Percentiles rank a stretch among this genome's conserved stretches.
Conservation (phyloP, 495 filamentous ascomycete genomes). For the Cairneyella variabilis region DNA sequence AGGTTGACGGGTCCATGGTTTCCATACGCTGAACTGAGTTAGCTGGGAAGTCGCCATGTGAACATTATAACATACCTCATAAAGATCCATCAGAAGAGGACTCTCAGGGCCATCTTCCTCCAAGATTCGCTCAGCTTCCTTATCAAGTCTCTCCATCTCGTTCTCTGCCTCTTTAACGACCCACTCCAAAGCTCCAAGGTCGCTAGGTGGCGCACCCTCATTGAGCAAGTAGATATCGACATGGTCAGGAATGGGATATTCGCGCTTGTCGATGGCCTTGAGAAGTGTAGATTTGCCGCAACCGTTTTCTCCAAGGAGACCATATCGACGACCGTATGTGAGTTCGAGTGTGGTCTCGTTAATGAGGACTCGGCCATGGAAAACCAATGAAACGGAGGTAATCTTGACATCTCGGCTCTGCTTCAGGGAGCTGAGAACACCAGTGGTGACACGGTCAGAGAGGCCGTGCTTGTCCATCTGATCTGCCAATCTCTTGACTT, state of each 20-base stretch:
- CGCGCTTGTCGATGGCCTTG: constrained; percentile 88
- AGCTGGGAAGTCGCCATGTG: constrained; percentile 21
- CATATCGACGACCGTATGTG: constrained; percentile 89
- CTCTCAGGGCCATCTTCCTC: constrained; percentile 89
- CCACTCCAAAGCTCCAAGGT: constrained; percentile 92
- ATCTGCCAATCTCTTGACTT: constrained; percentile 64
- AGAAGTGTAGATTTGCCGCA: constrained; percentile 97
- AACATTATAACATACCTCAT: constrained; percentile 64
- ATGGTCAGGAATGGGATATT: constrained; percentile 94
- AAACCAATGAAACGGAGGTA: constrained; percentile 86
- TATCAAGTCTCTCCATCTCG: constrained; percentile 86
- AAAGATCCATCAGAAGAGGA: constrained; percentile 88
- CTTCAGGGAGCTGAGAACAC: constrained; percentile 82
- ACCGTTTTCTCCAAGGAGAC: constrained; percentile 95
- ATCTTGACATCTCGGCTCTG: constrained; percentile 94
- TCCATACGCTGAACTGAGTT: constrained; percentile 76
- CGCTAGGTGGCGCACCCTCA: constrained; percentile 88
- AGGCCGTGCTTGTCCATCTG: constrained; percentile 96
- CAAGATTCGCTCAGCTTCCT: constrained; percentile 81
- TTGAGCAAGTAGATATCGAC: constrained; percentile 98
- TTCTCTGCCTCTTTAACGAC: constrained; percentile 93
- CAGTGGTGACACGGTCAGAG: constrained; percentile 96
- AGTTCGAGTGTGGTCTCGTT: constrained; percentile 90
- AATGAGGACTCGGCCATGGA: constrained; percentile 96
- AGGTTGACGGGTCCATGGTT: constrained; percentile 99